Evolutionary conservation across 805 yeast species (phyloP).

Genomic region (Geotrichum ghanense): DNA sequence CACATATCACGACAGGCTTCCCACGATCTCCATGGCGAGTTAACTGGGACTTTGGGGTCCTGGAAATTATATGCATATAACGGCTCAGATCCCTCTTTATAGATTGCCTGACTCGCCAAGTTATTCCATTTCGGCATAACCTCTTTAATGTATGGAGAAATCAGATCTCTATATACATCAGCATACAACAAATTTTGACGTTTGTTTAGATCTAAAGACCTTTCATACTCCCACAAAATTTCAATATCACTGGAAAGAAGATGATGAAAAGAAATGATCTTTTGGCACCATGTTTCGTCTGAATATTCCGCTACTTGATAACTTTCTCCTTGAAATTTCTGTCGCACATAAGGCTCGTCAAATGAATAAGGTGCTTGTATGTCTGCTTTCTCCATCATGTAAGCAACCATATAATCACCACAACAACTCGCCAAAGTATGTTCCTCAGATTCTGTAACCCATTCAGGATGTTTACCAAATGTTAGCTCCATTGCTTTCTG

Average conservation of each 20-base stretch:
- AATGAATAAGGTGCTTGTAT: slow-evolving; percentile 5
- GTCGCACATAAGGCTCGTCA: slow-evolving; percentile 8
- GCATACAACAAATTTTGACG: slow-evolving; percentile 9
- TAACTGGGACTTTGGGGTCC: slow-evolving; percentile 3
- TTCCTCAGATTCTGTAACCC: slow-evolving; percentile 12
- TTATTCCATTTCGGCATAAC: slow-evolving; percentile 13
- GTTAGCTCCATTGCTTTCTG: slow-evolving; percentile 21
- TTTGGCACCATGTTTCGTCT: slow-evolving; percentile 20
- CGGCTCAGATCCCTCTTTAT: neutral
- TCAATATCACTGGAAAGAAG: slow-evolving; percentile 20
- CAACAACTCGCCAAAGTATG: slow-evolving; percentile 21
- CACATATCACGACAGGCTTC: slow-evolving; percentile 11
- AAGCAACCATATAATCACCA: slow-evolving; percentile 27
- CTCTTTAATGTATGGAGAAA: slow-evolving; percentile 12
- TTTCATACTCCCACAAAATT: slow-evolving; percentile 20
- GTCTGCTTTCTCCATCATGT: slow-evolving; percentile 15
- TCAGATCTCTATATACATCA: slow-evolving; percentile 14
- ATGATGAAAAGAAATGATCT: slow-evolving; percentile 26
- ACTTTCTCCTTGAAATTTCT: slow-evolving; percentile 12
- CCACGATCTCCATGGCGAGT: slow-evolving; percentile 10
- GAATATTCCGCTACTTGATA: slow-evolving; percentile 7
- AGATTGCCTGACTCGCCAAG: neutral
- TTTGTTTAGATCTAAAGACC: neutral
- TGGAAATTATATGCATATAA: neutral
- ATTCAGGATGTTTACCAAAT: slow-evolving; percentile 14